Base-by-base conservation (phyloP, 1,139 yeast species). In the Scheffersomyces segobiensis region DNA sequence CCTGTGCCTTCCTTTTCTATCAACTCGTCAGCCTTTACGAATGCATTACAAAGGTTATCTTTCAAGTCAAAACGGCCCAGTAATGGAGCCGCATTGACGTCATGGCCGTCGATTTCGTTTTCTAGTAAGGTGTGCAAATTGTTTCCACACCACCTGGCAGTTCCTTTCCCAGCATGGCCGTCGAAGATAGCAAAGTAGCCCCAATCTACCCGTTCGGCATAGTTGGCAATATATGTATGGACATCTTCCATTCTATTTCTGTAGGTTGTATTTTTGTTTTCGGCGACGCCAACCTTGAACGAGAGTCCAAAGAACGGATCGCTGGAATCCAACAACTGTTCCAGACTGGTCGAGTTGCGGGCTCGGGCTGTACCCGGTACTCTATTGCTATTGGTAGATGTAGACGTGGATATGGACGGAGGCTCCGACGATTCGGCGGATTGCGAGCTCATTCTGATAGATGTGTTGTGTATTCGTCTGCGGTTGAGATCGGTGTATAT, bases 121-220 rank as follows among this genome's bases (percentile, higher is more conserved):
- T 85, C 90, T 55, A 90, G 71, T 55, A 88, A 70, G n/a, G 80
- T 72, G 71, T 95, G 98, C 61, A 95, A 75, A 66, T 91, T 86
- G 62, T 92, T 88, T 0, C 98, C 97, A 76, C 98, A 93, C 97
- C 97, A 95, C 65, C 96, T 87, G 1, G 99, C 97, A 10, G 97
- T 89, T 64, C 87, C 92, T 61, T 88, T 86, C 19, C 99, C 99
- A 2, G 98, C 99, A 75, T 95, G 99, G 17, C 99, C 99, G 73
- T 95, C 99, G 73, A 93, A 95, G 4, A 95, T 84, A 18, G 96
- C 99, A 81, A 95, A 93, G 71, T 91, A 95, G 3, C 98, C 99
- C 89, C 97, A 91, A 71, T 93, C 98, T 21, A 88, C 82, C 57
- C 90, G 75, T 65, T 92, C 96, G 39, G 95, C 96, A 77, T 90